phyloP scores from a whole-genome alignment of 2,329 filamentous ascomycete species.

The Fusarium miscanthi region DNA sequence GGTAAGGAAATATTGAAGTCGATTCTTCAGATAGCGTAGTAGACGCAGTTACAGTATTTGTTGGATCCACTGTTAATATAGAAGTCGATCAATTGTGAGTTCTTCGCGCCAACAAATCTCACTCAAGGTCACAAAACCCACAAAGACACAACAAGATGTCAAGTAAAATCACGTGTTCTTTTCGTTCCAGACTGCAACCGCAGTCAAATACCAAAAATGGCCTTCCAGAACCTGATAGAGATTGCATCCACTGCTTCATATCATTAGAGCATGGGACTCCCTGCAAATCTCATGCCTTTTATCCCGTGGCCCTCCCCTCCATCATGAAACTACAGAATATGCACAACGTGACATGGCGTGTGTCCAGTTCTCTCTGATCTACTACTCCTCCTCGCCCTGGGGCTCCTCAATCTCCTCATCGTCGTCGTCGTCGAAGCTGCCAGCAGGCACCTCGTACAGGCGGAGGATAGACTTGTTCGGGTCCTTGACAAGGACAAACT shows the following conservation, averaged over 20 bases:
- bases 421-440: conserved; percentile 90
- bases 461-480: conserved; percentile 97
- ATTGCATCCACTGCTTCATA: conserved; percentile 44
- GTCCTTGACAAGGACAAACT: conserved; percentile 87
- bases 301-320: conserved; percentile 11
- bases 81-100: neutral
- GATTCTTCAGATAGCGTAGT: neutral
- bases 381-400: conserved; percentile 43
- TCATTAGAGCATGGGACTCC: conserved; percentile 45
- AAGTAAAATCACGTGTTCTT: conserved; percentile 44
- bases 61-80: neutral
- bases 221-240: conserved; percentile 29
- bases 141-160: neutral
- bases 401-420: conserved; percentile 69
- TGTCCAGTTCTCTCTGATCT: conserved; percentile 19
- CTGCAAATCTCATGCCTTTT: conserved; percentile 37
- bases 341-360: conserved; percentile 6
- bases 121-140: neutral
- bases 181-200: conserved; percentile 37
- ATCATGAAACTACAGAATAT: conserved; percentile 28
- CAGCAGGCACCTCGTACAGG: conserved; percentile 88
- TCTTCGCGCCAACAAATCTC: neutral
- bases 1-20: neutral
- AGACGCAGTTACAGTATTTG: neutral
- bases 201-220: conserved; percentile 23